Percentiles rank a stretch among this genome's conserved stretches.
phyloP scores from a whole-genome alignment of 1,284 basidiomycete genomes.

The Microbotryum lychnidis-dioicae region DNA sequence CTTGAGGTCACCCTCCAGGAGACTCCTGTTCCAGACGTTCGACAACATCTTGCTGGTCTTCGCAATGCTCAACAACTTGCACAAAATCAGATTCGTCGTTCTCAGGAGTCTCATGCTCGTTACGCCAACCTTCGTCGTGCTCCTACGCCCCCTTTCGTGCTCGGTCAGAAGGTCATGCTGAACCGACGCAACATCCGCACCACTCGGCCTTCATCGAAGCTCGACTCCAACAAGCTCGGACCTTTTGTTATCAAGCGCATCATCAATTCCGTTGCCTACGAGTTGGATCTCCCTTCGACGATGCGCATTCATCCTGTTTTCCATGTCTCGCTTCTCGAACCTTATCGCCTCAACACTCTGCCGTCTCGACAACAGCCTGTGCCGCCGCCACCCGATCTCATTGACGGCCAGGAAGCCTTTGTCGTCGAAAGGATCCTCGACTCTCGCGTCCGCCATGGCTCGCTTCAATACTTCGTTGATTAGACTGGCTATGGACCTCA shows the following conservation, averaged over 20 bases:
- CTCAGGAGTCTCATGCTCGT: too few species aligned
- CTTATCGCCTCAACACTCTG: constrained; percentile 1
- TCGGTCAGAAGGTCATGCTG: constrained; percentile 27
- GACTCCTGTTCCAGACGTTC: too few species aligned
- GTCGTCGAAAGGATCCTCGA: not conserved
- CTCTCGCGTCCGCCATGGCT: not conserved
- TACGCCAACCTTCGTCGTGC: too few species aligned
- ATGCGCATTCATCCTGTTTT: constrained; percentile 14
- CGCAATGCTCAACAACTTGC: too few species aligned
- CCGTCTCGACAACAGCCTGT: not conserved
- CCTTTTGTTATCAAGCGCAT: constrained; percentile 6
- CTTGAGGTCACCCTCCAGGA: not conserved
- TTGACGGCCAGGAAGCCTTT: not conserved
- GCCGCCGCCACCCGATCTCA: constrained; percentile 1
- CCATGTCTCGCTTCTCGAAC: constrained; percentile 15
- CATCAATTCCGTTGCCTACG: constrained; percentile 4
- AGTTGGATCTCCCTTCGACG: constrained; percentile 4
- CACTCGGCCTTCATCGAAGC: constrained; percentile 13
- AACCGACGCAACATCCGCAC: constrained; percentile 10
- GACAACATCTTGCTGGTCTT: too few species aligned
- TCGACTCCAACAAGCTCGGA: constrained; percentile 12
- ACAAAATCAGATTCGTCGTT: too few species aligned
- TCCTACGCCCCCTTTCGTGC: too few species aligned
- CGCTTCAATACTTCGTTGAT: constrained; percentile 5
- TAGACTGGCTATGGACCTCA: constrained; percentile 7